phyloP scores from a whole-genome alignment of 345 rosid genomes.

The Acer campestre region DNA sequence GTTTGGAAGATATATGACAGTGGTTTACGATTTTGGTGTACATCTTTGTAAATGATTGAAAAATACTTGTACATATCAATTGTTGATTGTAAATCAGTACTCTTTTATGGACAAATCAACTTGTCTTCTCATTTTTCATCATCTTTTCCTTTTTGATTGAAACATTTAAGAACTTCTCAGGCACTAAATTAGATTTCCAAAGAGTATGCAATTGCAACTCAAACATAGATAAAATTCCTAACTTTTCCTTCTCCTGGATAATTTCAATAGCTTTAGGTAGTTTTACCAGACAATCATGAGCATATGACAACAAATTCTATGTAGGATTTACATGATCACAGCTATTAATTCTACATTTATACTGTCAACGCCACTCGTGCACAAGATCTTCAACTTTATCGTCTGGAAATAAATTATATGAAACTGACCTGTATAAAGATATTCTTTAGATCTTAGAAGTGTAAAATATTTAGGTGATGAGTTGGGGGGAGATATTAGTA shows the following conservation, averaged over 20 bases:
- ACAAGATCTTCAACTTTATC: background rate
- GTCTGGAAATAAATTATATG: background rate
- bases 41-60: conserved; percentile 8
- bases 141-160: background rate
- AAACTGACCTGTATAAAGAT: background rate
- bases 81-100: background rate
- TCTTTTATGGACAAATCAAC: background rate
- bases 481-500: conserved; percentile 21
- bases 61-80: background rate
- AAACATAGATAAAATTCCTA: no score
- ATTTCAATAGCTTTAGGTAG: background rate
- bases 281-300: background rate
- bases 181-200: no score
- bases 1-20: background rate
- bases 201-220: no score
- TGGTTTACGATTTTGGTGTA: conserved; percentile 1
- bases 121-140: background rate
- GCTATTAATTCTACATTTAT: no score
- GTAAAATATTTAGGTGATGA: background rate
- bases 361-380: background rate
- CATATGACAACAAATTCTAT: background rate
- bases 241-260: no score
- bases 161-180: background rate
- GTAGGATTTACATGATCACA: background rate
- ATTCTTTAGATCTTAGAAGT: background rate